These are phyloP conservation scores for Kwoniella heveanensis DNA, from an alignment of 768 basidiomycete species.

Conservation along the genomic window DNA sequence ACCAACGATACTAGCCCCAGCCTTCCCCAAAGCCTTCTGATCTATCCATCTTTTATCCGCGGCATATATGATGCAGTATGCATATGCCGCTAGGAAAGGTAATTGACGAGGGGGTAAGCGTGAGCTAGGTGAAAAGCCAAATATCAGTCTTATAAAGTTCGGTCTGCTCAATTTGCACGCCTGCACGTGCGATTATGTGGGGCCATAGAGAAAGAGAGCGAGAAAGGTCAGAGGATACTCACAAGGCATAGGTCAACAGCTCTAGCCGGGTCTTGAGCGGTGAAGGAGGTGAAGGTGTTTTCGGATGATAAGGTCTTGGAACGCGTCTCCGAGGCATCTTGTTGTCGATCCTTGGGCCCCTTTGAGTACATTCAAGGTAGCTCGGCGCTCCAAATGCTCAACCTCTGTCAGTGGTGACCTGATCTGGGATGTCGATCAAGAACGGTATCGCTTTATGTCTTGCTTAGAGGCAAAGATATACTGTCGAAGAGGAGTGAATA, in stretches of 20 bases:
- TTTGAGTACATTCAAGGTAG: too few relatives aligned
- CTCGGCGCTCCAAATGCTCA: too few relatives aligned
- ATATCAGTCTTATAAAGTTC: neutral
- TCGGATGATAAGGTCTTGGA: constrained; percentile 6
- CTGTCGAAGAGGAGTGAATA: too few relatives aligned
- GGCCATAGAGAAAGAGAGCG: too few relatives aligned
- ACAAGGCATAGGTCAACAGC: constrained; percentile 49
- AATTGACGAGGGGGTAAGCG: constrained; percentile 47
- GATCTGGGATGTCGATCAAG: too few relatives aligned
- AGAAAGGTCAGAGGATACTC: constrained; percentile 13
- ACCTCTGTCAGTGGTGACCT: too few relatives aligned
- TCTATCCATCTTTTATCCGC: constrained; percentile 35
- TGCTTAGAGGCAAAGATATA: too few relatives aligned
- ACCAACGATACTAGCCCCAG: constrained; percentile 42
- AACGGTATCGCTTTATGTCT: too few relatives aligned
- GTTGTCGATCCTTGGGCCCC: too few relatives aligned
- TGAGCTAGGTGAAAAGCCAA: constrained; percentile 24
- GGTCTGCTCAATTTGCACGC: too few relatives aligned
- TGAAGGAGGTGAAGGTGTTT: constrained; percentile 8
- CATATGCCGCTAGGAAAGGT: constrained; percentile 40
- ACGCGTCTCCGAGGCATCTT: constrained; percentile 13
- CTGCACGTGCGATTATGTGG: too few relatives aligned
- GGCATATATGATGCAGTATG: constrained; percentile 33
- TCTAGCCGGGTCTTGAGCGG: constrained; percentile 28
- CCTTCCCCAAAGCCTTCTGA: constrained; percentile 27